Percentiles rank a stretch among this genome's conserved stretches.
These are phyloP conservation scores for Lepidium sativum DNA, from an alignment of 345 rosid species.

Conservation along the genomic window DNA sequence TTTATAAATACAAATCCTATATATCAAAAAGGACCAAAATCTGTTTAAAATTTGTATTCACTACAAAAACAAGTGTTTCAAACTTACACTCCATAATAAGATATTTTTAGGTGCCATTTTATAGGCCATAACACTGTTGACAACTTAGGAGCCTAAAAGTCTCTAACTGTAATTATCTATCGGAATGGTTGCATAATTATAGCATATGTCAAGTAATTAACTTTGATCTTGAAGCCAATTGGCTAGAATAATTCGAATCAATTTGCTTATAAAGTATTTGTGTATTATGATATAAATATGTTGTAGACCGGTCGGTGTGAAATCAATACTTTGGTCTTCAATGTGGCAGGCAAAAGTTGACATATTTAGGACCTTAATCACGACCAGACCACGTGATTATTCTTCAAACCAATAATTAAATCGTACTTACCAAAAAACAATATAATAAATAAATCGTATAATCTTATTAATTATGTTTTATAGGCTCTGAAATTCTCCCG, in stretches of 20 bases:
- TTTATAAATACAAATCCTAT: too few species aligned
- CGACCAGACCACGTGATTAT: slow-evolving; percentile 18
- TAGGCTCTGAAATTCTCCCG: background rate
- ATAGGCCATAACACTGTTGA: background rate
- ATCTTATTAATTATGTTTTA: background rate
- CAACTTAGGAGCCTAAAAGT: too few species aligned
- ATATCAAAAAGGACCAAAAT: background rate
- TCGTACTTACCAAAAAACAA: background rate
- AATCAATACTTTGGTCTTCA: slow-evolving; percentile 1
- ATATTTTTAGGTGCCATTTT: background rate
- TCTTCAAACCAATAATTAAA: background rate
- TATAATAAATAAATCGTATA: background rate
- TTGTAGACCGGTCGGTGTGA: slow-evolving; percentile 14
- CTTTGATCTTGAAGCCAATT: background rate
- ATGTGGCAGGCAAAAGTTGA: slow-evolving; percentile 23
- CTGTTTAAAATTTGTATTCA: background rate
- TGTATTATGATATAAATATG: background rate
- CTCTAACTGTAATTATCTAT: background rate
- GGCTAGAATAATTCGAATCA: background rate
- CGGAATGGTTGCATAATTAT: background rate
- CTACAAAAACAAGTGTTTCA: background rate
- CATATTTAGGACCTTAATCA: slow-evolving; percentile 14
- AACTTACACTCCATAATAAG: background rate
- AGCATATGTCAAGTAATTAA: background rate
- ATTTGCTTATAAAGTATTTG: background rate